phyloP scores from a whole-genome alignment of 768 basidiomycete genomes.

The Boletus patriciae region DNA sequence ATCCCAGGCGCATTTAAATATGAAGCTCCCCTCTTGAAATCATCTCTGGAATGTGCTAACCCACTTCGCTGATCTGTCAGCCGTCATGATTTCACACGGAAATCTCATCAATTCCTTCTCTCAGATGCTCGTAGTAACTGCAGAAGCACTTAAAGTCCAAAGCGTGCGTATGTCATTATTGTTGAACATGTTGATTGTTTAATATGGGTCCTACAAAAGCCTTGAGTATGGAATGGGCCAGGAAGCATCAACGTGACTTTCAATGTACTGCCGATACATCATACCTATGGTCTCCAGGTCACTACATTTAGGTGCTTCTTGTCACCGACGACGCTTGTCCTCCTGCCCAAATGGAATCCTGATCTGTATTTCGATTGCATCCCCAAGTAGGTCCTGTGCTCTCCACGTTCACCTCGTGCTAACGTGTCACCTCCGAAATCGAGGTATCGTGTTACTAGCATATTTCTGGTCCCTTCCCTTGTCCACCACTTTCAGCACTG shows the following conservation, averaged over 20 bases:
- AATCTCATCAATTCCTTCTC: slow-evolving; percentile 50
- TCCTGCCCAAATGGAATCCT: slow-evolving; percentile 63
- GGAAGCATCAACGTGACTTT: slow-evolving; percentile 49
- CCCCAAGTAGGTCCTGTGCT: slow-evolving; percentile 48
- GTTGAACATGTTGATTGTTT: background rate
- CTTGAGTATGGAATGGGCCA: slow-evolving; percentile 40
- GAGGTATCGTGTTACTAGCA: slow-evolving; percentile 54
- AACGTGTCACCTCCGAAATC: background rate
- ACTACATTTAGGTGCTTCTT: slow-evolving; percentile 51
- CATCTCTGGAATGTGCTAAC: background rate
- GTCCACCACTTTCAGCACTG: slow-evolving; percentile 60
- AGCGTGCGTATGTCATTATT: slow-evolving; percentile 34
- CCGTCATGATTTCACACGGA: slow-evolving; percentile 72
- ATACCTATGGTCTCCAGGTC: slow-evolving; percentile 60
- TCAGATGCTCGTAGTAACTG: slow-evolving; percentile 37
- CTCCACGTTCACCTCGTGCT: background rate
- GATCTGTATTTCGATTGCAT: slow-evolving; percentile 52
- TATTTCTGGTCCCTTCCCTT: slow-evolving; percentile 61
- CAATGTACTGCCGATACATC: slow-evolving; percentile 67
- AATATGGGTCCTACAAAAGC: slow-evolving; percentile 28
- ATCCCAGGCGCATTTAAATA: background rate
- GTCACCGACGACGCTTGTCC: slow-evolving; percentile 45
- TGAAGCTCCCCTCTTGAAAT: background rate
- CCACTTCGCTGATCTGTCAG: slow-evolving; percentile 32
- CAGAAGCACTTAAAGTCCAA: slow-evolving; percentile 36